Conservation (phyloP, 352 stramenopile species). For the Globisporangium carolinianum region DNA sequence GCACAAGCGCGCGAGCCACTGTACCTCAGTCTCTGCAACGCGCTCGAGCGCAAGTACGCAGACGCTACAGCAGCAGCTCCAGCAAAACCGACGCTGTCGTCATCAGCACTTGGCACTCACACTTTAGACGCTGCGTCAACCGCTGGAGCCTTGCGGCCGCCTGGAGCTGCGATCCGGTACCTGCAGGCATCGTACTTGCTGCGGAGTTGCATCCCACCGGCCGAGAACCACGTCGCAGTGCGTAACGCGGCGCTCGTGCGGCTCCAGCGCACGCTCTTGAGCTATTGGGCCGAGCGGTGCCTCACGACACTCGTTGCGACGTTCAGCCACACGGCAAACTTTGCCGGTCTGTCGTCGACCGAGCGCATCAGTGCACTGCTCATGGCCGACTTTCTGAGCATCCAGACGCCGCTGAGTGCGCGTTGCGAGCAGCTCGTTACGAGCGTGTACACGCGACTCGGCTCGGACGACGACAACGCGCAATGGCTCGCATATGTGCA, state of each 20-base stretch:
- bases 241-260: conserved; percentile 30
- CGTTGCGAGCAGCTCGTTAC: conserved; percentile 36
- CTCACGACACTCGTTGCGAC: conserved; percentile 37
- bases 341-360: conserved; percentile 16
- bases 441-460: conserved; percentile 53
- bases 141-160: neutral
- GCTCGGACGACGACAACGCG: conserved; percentile 31
- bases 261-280: conserved; percentile 36
- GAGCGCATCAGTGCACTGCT: conserved; percentile 53
- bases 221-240: conserved; percentile 32
- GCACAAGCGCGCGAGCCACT: conserved; percentile 36
- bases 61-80: neutral
- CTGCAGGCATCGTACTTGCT: conserved; percentile 56
- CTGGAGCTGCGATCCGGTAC: conserved; percentile 20
- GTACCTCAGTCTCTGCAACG: conserved; percentile 53
- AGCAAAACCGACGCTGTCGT: neutral
- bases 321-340: conserved; percentile 26
- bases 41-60: conserved; percentile 38
- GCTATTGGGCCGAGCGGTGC: conserved; percentile 61
- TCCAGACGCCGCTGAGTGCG: conserved; percentile 34
- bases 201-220: conserved; percentile 45
- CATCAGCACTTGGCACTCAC: neutral
- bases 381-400: conserved; percentile 79
- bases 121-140: too few relatives aligned
- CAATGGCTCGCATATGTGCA: conserved; percentile 35